phyloP scores from a whole-genome alignment of 2,329 filamentous ascomycete genomes.

The Apiospora marii region DNA sequence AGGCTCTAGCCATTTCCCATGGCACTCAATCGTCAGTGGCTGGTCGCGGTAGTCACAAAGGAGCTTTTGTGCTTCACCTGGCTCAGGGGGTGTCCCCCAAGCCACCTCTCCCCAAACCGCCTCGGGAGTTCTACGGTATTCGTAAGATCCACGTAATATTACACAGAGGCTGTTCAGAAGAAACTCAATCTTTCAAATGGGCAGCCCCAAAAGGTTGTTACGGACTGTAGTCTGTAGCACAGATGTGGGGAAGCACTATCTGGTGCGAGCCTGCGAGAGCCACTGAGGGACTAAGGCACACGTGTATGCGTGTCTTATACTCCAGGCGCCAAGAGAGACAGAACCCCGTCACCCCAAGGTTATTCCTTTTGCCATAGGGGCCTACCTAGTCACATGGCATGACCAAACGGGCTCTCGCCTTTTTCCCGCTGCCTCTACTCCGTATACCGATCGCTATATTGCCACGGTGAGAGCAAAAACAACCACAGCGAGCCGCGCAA shows the following conservation, averaged over 20 bases:
- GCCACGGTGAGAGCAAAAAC: neutral
- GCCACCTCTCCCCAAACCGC: neutral
- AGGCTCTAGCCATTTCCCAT: constrained; percentile 4
- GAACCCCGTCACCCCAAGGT: neutral
- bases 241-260: neutral
- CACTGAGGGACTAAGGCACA: neutral
- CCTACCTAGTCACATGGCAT: neutral
- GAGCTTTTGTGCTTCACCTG: neutral
- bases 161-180: neutral
- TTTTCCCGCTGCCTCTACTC: too few relatives aligned
- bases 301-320: neutral
- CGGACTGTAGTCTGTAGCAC: constrained; percentile 14
- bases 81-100: neutral
- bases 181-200: neutral
- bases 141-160: constrained; percentile 10
- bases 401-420: neutral
- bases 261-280: neutral
- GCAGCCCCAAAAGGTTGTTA: neutral
- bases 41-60: neutral
- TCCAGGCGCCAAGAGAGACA: neutral
- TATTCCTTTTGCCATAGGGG: neutral
- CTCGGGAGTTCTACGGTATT: neutral
- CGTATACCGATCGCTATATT: neutral
- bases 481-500: too few relatives aligned
- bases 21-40: constrained; percentile 1